Conservation (phyloP, 306 rosid genomes). For the Prosopis cineraria region DNA sequence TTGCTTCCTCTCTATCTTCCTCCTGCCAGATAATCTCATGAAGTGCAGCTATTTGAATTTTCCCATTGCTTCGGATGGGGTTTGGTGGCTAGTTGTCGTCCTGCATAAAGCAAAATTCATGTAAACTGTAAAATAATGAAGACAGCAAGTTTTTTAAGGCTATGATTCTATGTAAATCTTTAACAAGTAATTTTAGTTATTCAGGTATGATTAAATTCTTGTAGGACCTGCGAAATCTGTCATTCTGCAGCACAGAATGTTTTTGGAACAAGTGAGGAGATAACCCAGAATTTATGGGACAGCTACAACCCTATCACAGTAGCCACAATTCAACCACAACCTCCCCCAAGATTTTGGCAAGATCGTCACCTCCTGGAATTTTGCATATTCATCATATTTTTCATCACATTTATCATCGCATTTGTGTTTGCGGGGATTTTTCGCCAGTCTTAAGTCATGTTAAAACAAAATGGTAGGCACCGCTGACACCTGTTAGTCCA, state of each 20-base stretch:
- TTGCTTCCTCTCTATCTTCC: not conserved
- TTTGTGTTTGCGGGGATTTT: not conserved
- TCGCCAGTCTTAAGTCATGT: no score
- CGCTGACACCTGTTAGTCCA: no score
- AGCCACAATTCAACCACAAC: slow-evolving; percentile 46
- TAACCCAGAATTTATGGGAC: slow-evolving; percentile 55
- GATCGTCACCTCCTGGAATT: slow-evolving; percentile 89
- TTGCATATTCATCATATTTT: slow-evolving; percentile 83
- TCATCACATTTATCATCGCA: slow-evolving; percentile 74
- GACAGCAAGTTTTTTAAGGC: not conserved
- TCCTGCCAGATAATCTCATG: not conserved
- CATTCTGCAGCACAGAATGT: slow-evolving; percentile 81
- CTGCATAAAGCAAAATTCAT: slow-evolving; percentile 1
- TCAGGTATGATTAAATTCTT: slow-evolving; percentile 31
- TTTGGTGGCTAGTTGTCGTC: not conserved
- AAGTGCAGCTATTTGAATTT: slow-evolving; percentile 7
- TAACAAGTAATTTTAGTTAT: slow-evolving; percentile 4
- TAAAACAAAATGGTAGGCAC: no score
- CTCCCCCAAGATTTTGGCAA: slow-evolving; percentile 71
- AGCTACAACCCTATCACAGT: slow-evolving; percentile 43
- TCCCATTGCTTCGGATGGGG: not conserved
- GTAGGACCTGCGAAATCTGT: slow-evolving; percentile 94
- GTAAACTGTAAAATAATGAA: not conserved
- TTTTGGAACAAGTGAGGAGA: slow-evolving; percentile 61
- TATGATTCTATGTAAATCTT: not conserved